Base-by-base conservation (phyloP, 2,329 filamentous ascomycete genomes). In the Penicillium sclerotigenum region DNA sequence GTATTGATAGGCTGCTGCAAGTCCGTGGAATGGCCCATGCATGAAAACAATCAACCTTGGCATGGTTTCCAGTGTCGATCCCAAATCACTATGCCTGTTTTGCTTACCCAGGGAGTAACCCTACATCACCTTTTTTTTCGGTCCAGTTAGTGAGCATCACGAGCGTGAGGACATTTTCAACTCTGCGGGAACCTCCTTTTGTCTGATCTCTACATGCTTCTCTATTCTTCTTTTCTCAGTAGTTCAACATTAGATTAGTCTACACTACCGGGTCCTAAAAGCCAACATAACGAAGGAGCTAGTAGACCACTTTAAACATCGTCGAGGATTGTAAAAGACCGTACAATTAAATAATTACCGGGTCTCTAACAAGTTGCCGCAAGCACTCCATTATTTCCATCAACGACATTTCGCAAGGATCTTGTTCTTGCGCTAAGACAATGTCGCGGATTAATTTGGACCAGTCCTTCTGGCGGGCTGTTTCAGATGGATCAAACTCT, bases 371-470 rank as follows among this genome's bases (percentile, higher is more conserved):
- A 28, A 65, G 56, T 14, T 59, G 56, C 7, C 54, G 26, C 14
- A 65, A 43, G 20, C 51, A 55, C 1, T 45, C 46, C 54, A 65
- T 63, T 13, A 58, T 52, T 18, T 65, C 59, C 34, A 49, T 57
- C 38, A 65, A 41, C 11, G 59, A 24, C 10, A 57, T 52, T 5
- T 57, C 51, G 22, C 46, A 47, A 1, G 33, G 13, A 2, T 52
- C 38, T 9, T 57, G 46, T 37, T 65, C 60, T 16, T 63, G 58
- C 6, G 51, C 36, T 29, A 60, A 5, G 14, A 62, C 48, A 34
- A 60, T 49, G 1, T 63, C 59, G 9, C 57, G 47, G 9, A 65
- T 53, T 2, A 47, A 54, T 5, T 33, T 41, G 20, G 59, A 29
- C 40, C 54, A 47, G 24, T 42, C 33, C 18, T 48, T 49, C 8